Percentiles rank a stretch among this genome's conserved stretches.
Conservation (phyloP, 371 early-diverging fungal genomes). For the Coemansia sp. region DNA sequence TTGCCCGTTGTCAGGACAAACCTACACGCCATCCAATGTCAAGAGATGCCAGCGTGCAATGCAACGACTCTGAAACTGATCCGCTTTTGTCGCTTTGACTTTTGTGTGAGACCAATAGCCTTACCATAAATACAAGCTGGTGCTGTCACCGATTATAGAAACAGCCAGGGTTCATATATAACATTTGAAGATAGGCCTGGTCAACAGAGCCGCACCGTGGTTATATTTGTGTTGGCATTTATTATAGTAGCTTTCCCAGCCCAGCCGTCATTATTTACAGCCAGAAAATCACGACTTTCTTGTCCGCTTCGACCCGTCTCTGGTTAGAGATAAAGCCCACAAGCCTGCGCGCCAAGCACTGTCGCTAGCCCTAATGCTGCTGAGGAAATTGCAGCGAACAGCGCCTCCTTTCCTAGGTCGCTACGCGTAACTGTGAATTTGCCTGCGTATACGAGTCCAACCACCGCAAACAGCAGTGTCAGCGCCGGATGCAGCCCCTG, state of each 20-base stretch:
- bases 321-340: conserved; percentile 30
- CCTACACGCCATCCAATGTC: neutral
- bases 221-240: no score
- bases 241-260: no score
- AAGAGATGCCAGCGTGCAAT: neutral
- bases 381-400: conserved; percentile 39
- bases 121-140: no score
- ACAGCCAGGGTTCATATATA: no score
- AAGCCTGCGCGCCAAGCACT: conserved; percentile 35
- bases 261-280: no score
- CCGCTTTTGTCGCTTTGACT: neutral
- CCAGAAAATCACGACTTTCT: no score
- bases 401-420: conserved; percentile 20
- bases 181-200: no score
- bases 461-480: conserved; percentile 20
- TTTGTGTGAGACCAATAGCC: neutral
- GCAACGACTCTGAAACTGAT: neutral
- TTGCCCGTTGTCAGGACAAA: conserved; percentile 6
- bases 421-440: conserved; percentile 32
- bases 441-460: conserved; percentile 40
- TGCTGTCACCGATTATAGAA: no score
- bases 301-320: neutral
- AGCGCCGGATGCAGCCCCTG: conserved; percentile 31
- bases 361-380: conserved; percentile 38
- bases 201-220: no score